Evolutionary conservation across 192 early-diverging fungal species (phyloP), one percentile per base, ranked within the genome.

Genomic region (Linnemannia zychae): DNA sequence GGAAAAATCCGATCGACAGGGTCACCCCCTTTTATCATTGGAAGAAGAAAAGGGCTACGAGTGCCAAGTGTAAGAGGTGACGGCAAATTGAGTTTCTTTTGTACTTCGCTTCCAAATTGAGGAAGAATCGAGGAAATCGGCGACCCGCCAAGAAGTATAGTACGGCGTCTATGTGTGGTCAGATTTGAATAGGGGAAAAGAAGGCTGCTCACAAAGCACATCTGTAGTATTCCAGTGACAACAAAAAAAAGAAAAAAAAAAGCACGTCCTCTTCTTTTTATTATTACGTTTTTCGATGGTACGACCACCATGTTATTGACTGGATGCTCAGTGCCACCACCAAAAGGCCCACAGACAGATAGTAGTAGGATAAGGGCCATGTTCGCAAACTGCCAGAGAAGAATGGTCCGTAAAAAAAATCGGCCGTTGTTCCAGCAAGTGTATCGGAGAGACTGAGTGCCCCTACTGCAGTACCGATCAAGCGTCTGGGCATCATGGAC

Each of bases 51-150:
- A 38, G 11, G 22, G 28, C 0, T 1, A 11, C 38, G 40, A n/a
- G 66, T 22, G 31, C 17, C 36, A n/a, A 38, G 67, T 17, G 33
- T 65, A 3, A 44, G 40, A 20, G 17, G 22, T 18, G 36, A 22
- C 5, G 67, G 37, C 7, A 17, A 36, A 36, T 68, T 38, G 7
- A 20, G 20, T 68, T 68, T 31, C 24, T 2, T 63, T 63, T 44
- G 40, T 44, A 9, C 40, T 44, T 63, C 57, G 57, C 57, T 63
- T 63, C 57, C 57, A 63, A 63, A 63, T 63, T 28, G 57, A 63
- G 57, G 13, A 13, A 31, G 57, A 31, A 63, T 63, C 57, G 24
- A 33, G 2, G 11, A 9, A 31, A 63, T 63, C 57, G 24, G 15
- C 13, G 11, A 9, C 53, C 24, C 48, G 47, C 49, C 71, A 50